Evolutionary conservation across 116 monocot species (phyloP).

Genomic region (Papilionanthe hybrid): DNA sequence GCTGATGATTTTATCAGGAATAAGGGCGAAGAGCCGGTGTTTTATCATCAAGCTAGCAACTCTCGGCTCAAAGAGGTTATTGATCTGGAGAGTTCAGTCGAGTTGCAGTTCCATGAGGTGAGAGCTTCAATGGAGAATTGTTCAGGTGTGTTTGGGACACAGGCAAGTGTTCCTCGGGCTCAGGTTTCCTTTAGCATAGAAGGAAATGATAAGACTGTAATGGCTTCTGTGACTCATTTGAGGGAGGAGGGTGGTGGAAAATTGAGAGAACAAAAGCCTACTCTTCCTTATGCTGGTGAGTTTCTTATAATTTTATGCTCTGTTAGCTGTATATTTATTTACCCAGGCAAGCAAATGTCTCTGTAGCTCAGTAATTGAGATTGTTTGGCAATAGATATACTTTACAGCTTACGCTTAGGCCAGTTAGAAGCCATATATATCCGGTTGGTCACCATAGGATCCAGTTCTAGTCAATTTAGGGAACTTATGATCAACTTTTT

Average conservation of each 20-base stretch:
- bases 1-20: not conserved
- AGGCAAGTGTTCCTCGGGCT: not conserved
- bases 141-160: not conserved
- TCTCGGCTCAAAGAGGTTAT: not conserved
- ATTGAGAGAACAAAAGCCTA: constrained; percentile 1
- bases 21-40: not conserved
- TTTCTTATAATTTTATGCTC: not conserved
- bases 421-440: not conserved
- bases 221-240: not conserved
- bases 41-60: not conserved
- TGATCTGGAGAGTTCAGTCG: constrained; percentile 2
- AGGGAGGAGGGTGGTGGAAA: not conserved
- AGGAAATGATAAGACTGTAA: not conserved
- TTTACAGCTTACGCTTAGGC: not conserved
- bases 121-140: not conserved
- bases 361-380: not conserved
- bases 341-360: not conserved
- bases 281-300: constrained; percentile 4
- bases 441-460: not conserved
- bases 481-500: not conserved
- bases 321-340: not conserved
- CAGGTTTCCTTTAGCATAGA: not conserved
- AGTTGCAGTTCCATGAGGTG: not conserved
- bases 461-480: not conserved
- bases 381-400: not conserved